Evolutionary conservation across 1,284 basidiomycete genomes (phyloP), one percentile per base, ranked within the genome.

Genomic region (Malassezia dermatis): DNA sequence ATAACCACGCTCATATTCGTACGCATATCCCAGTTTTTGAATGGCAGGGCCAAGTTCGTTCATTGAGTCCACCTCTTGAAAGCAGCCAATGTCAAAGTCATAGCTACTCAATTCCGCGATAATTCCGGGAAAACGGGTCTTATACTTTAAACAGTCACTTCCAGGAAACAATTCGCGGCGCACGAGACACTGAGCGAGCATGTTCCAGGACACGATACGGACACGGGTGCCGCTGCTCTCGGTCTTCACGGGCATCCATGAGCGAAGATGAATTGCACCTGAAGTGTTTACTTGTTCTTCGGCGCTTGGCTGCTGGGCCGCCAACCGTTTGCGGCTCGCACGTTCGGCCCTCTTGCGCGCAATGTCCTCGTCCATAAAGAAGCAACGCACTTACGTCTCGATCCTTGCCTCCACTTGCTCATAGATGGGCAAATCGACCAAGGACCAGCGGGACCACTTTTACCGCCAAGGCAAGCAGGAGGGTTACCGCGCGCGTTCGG

Each of bases 401-500:
- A 15, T n/a, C 15, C 13, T 12, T 30, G 42, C 42, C 42, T 30
- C 28, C 28, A 43, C 42, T 21, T 30, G 4, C 24, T 23, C 40
- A 12, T 19, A 13, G 21, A 73, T 70, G 70, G 70, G 70, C 19
- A 72, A 71, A 45, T 72, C 69, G 4, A 68, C 69, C 13, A 72
- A 74, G 48, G 78, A 80, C 64, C 77, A 78, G 59, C 72, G 80
- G 12, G 80, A 81, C 61, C 76, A 80, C 51, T 81, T 78, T 66
- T 81, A 80, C 60, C 75, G 80, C 15, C 74, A 77, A 28, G 73
- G 71, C 4, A 77, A 77, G 59, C 66, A 69, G 10, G 76, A 76
- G 27, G 75, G 74, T 5, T 82, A 80, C 61, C 75, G 80, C 44
- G 80, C 80, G 2, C 74, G 80, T 10, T 81, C 80, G 12, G 80